Conservation (phyloP, 208 protist genomes). For the Phytomonas sp. region DNA sequence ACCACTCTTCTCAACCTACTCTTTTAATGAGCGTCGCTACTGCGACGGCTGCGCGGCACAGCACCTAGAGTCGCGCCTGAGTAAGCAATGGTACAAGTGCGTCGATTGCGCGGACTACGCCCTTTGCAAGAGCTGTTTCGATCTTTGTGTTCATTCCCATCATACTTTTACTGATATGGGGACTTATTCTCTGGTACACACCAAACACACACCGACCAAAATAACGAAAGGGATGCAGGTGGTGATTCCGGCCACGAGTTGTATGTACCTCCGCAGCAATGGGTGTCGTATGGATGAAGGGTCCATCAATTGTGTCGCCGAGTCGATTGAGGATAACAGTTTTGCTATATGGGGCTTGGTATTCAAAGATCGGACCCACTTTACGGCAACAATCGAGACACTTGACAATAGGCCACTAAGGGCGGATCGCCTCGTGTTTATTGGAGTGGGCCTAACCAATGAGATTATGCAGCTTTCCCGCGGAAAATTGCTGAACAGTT, state of each 20-base stretch:
- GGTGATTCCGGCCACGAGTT: conserved; percentile 42
- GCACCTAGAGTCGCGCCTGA: conserved; percentile 38
- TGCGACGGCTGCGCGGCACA: conserved; percentile 69
- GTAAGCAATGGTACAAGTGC: conserved; percentile 78
- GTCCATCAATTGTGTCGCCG: conserved; percentile 65
- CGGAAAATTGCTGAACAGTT: conserved; percentile 57
- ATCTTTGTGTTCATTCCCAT: conserved; percentile 65
- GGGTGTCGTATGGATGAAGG: conserved; percentile 63
- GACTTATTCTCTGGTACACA: conserved; percentile 40
- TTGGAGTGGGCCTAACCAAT: conserved; percentile 53
- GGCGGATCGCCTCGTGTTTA: conserved; percentile 27
- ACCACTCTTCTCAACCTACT: conserved; percentile 54
- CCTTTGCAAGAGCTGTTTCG: conserved; percentile 76
- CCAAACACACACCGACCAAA: conserved; percentile 29
- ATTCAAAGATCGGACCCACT: conserved; percentile 26
- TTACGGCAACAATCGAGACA: conserved; percentile 67
- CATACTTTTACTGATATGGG: conserved; percentile 86
- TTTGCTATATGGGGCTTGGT: conserved; percentile 81
- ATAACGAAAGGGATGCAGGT: conserved; percentile 61
- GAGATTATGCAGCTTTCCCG: conserved; percentile 58
- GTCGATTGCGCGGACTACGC: conserved; percentile 87
- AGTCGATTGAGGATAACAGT: conserved; percentile 52
- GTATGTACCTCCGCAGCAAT: conserved; percentile 73
- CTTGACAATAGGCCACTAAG: conserved; percentile 31
- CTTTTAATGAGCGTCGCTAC: conserved; percentile 34